Evolutionary conservation across 768 basidiomycete species (phyloP), one percentile per base, ranked within the genome.

Genomic region (Chiua virens): DNA sequence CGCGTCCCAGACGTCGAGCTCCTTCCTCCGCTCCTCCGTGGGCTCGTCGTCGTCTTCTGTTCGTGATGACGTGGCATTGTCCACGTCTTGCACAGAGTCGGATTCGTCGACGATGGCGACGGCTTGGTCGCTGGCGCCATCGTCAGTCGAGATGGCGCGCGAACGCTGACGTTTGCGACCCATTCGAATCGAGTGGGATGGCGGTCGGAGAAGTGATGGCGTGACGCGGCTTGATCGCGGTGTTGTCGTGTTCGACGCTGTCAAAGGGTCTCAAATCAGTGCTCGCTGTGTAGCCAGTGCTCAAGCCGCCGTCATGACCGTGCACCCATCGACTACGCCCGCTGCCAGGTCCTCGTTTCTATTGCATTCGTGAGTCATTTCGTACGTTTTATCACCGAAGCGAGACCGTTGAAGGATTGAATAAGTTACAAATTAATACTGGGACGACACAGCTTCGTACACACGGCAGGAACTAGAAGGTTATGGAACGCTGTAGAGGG

Each of bases 1-100:
- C 35, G 81, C 73, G 41, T 87, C 84, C 87, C 87, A 89, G 34
- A 88, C 75, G 28, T 82, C 82, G 52, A 72, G 76, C 57, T 86
- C 86, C 63, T 79, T 82, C 59, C 79, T 75, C 21, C 57, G 62
- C 42, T 63, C 64, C 49, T 62, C 62, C 5, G 27, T 50, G 38
- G 40, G 54, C 46, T 49, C 59, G 40, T 54, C 62, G 0, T 37
- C 47, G 8, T 45, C 47, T 18, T 50, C 50, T 2, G 21, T 25
- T 20, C 47, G 52, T 8, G 55, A 49, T 6, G 21, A 28, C 22
- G 46, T 28, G 36, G 21, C 44, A 20, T 20, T 47, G 28, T 34
- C 34, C 17, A 34, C 15, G 34, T 53, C 55, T 41, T 49, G 58
- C 5, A 32, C 11, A 17, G 52, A 55, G 25, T 55, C 54, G 11